Base-by-base conservation (phyloP, 805 yeast species). In the Candida chauliodis region DNA sequence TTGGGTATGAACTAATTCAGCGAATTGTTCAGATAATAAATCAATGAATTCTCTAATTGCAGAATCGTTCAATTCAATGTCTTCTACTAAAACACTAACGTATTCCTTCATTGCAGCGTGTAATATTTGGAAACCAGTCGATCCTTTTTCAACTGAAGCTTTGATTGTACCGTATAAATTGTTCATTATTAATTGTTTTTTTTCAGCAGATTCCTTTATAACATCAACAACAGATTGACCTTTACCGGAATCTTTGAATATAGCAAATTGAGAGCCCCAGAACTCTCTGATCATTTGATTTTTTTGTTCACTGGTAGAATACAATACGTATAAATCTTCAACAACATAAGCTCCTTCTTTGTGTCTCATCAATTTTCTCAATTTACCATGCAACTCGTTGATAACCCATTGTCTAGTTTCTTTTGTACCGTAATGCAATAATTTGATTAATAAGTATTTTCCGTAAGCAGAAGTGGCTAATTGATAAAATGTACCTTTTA, bases 261-360 rank as follows among this genome's bases (percentile, higher is more conserved):
- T 80, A 15, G 96, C 96, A 59, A 84, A 91, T 64, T 88, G 95
- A 9, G 96, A 77, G 38, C 98, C 99, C 88, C 95, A 91, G 58
- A 91, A 91, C 66, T 91, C 99, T 63, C 93, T 79, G 48, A 91
- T 79, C 84, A 91, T 90, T 63, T 87, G 96, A 40, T 78, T 77
- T 61, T 78, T 85, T 64, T 91, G 98, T 46, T 81, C 86, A 21
- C 83, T 75, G 17, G 88, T 78, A 8, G 96, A 79, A 61, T 90
- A 91, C 41, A 89, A 76, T 17, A 87, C 86, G 57, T 72, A 91
- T 53, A 87, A 71, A 71, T 91, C 99, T 64, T 91, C 98, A 48
- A 90, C 89, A 27, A 91, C 98, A 54, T 91, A 89, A 10, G 98
- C 98, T 64, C 97, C 99, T 72, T 91, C 98, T 67, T 85, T 83